Evolutionary conservation across 2,329 filamentous ascomycete genomes (phyloP).

Genomic region (Parastagonospora avenae): DNA sequence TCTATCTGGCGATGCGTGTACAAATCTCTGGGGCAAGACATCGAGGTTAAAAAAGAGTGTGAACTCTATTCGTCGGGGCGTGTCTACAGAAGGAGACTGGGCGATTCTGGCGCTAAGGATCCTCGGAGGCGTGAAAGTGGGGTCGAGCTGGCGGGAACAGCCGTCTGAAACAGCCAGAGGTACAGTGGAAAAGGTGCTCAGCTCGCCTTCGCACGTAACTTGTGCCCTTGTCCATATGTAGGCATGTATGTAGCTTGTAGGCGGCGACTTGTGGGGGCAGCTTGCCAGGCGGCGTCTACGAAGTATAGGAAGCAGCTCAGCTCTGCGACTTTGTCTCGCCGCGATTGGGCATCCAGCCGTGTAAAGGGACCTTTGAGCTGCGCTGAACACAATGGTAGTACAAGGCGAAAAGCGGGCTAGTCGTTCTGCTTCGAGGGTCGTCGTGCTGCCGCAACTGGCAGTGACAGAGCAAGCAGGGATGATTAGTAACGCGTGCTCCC

Average conservation of each 20-base stretch:
- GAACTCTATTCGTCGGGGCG: neutral
- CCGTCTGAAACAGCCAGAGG: neutral
- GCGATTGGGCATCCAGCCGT: no score
- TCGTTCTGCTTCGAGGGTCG: neutral
- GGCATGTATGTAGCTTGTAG: no score
- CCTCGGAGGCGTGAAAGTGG: neutral
- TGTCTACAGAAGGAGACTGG: neutral
- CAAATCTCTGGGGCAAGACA: no score
- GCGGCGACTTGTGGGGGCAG: no score
- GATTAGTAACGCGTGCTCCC: neutral
- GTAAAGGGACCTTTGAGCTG: neutral
- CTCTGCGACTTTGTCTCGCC: no score
- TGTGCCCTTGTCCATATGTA: neutral
- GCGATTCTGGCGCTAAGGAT: neutral
- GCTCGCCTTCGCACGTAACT: neutral
- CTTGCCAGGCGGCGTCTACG: no score
- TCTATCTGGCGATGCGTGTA: no score
- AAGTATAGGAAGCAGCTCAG: no score
- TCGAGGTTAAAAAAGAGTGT: neutral
- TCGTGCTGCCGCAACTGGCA: neutral
- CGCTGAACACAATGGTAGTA: neutral
- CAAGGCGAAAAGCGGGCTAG: neutral
- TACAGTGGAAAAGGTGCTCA: neutral
- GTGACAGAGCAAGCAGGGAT: neutral
- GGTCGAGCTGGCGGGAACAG: neutral